Percentiles rank a stretch among this genome's conserved stretches.
Evolutionary conservation across 768 basidiomycete genomes (phyloP).

Genomic region (Cystobasidium onofrii): DNA sequence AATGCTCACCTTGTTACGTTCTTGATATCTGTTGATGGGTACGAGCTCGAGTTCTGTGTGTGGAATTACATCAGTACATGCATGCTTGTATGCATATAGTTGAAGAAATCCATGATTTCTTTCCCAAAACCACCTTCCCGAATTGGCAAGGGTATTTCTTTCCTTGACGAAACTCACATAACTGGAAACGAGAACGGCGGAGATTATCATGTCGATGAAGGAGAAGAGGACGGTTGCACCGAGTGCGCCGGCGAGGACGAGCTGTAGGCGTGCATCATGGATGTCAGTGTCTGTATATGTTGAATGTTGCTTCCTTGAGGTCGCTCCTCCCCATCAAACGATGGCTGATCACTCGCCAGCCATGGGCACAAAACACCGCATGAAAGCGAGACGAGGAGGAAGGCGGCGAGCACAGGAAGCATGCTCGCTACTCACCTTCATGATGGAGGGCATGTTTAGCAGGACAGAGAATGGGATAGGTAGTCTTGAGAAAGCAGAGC

Average conservation of each 20-base stretch:
- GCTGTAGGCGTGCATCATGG: neutral
- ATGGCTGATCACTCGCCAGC: neutral
- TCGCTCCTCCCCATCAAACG: neutral
- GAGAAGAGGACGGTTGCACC: constrained; percentile 21
- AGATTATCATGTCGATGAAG: constrained; percentile 35
- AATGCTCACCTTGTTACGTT: neutral
- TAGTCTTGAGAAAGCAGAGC: too few species aligned
- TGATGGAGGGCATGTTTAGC: constrained; percentile 6
- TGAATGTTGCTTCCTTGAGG: neutral
- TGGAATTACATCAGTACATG: too few species aligned
- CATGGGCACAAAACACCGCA: neutral
- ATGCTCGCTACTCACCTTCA: constrained; percentile 15
- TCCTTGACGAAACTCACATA: constrained; percentile 12
- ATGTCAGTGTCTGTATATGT: neutral
- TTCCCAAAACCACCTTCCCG: neutral
- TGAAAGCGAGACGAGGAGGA: neutral
- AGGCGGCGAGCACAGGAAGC: too few species aligned
- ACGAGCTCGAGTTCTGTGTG: constrained; percentile 21
- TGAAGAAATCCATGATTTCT: too few species aligned
- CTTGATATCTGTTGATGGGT: constrained; percentile 25
- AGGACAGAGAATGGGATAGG: neutral
- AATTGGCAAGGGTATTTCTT: neutral
- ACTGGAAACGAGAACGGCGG: constrained; percentile 28
- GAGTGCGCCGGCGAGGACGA: constrained; percentile 16
- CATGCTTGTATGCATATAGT: too few species aligned